Base-by-base conservation (phyloP, 345 rosid genomes). In the Gossypium arboreum region DNA sequence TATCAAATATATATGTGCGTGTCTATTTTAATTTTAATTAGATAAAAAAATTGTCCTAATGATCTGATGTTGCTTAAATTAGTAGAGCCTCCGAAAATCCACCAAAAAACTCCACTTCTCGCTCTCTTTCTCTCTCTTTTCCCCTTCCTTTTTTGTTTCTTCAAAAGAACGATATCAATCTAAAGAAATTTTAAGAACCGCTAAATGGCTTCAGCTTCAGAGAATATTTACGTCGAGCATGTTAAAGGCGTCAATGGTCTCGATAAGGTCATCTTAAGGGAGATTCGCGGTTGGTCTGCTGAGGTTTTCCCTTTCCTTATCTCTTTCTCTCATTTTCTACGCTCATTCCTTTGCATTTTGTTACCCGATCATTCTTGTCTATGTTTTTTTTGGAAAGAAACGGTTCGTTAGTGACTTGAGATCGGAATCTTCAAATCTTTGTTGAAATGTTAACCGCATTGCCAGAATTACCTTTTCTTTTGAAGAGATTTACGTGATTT, bases 231-330 rank as follows among this genome's bases (percentile, higher is more conserved):
- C 56, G 82, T 86, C 17, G 88, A 88, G 80, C 81, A 56, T 67
- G 78, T 90, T 79, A 89, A 84, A 76, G 98, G 97, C 69, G 27
- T 83, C 45, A 90, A 88, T 63, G 94, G 94, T 73, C 90, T 94
- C 77, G 91, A 89, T 13, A 94, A 87, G 84, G 81, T 94, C 82
- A 82, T 89, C 70, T 75, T 94, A 72, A 84, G 94, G 3, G 93
- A 88, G 75, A 78, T 61, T 55, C 87, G 86, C 0, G 89, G 92
- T 68, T 84, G 80, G 70, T 88, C 97, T 34, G 90, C 82, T 34
- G 97, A 94, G 97, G 98, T 94, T 18, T 17, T 54, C 51, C 71
- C 1, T 16, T 50, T 41, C 45, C 16, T 34, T 5, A 34, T 34
- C 7, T 34, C 1, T 34, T 5, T 34, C 41, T 34, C 41, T 34